Conservation (phyloP, 768 basidiomycete genomes). For the Boletus coccyginus region DNA sequence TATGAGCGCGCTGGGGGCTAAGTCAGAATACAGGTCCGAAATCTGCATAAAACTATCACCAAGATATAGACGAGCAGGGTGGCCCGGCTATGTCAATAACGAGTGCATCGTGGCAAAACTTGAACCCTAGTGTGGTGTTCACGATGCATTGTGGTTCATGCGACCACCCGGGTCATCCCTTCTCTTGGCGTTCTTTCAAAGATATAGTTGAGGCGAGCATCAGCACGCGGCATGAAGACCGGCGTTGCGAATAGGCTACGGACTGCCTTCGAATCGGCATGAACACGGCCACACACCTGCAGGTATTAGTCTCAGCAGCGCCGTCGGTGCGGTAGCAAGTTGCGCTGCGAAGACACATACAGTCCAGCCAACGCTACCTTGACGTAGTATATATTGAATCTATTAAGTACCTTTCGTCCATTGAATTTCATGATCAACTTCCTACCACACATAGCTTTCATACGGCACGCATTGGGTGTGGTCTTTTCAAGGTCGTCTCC, state of each 20-base stretch:
- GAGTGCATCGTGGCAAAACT: slow-evolving; percentile 50
- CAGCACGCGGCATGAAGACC: not conserved
- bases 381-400: no score
- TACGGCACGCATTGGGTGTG: no score
- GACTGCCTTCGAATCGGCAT: not conserved
- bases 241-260: not conserved
- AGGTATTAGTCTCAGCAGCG: no score
- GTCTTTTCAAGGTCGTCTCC: no score
- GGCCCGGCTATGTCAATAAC: slow-evolving; percentile 55
- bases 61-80: slow-evolving; percentile 53
- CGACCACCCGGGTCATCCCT: slow-evolving; percentile 35
- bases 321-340: no score
- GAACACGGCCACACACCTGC: no score
- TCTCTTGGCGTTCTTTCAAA: slow-evolving; percentile 63
- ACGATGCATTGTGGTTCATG: slow-evolving; percentile 56
- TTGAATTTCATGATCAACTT: no score
- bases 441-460: no score
- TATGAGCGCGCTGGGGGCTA: not conserved
- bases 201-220: slow-evolving; percentile 33
- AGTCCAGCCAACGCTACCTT: no score
- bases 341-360: no score
- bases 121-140: slow-evolving; percentile 61
- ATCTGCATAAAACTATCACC: not conserved
- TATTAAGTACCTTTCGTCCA: no score
- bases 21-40: not conserved